Base-by-base conservation (phyloP, 768 basidiomycete genomes). In the Kwoniella europaea region DNA sequence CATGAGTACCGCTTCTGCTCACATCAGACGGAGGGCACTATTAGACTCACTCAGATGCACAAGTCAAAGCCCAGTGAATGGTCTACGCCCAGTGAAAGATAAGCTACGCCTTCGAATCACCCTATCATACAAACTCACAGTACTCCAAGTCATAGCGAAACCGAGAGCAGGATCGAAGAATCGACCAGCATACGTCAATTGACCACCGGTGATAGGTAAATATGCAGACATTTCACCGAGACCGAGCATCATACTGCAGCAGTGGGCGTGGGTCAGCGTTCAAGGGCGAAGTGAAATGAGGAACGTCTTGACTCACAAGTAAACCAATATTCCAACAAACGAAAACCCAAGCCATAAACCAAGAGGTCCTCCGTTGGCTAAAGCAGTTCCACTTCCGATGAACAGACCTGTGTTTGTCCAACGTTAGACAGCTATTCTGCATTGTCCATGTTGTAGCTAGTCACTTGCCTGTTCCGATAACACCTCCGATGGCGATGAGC, bases 111-210 rank as follows among this genome's bases (percentile, higher is more conserved):
- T 62, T 44, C 15, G 27, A 27, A 2, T 27, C 4, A 27, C 61
- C 4, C n/a, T 6, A n/a, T 44, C 18, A 85, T 3, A 27, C 27
- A 91, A 79, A 79, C 93, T 93, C 83, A 93, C 65, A 20, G 68
- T 69, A 20, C 66, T 74, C 71, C 73, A 74, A 29, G 35, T 68
- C 65, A 68, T 71, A 7, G 73, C 69, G 42, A 73, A 73, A 16
- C 58, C 56, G 10, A 74, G 46, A 16, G 73, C 73, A 7, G 93
- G 92, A 75, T 92, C 91, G 84, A 70, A 53, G 53, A 67, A 66
- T 29, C 46, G 63, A 1, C 52, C 70, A 16, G 73, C 69, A 24
- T 65, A 69, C 9, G 54, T 63, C 52, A 74, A 27, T 22, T 43
- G 44, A 15, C 65, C 63, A 2, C 70, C 71, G 1, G 61, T 44